Evolutionary conservation across 2,329 filamentous ascomycete genomes (phyloP), one percentile per base, ranked within the genome.

Genomic region (Colletotrichum magnum): DNA sequence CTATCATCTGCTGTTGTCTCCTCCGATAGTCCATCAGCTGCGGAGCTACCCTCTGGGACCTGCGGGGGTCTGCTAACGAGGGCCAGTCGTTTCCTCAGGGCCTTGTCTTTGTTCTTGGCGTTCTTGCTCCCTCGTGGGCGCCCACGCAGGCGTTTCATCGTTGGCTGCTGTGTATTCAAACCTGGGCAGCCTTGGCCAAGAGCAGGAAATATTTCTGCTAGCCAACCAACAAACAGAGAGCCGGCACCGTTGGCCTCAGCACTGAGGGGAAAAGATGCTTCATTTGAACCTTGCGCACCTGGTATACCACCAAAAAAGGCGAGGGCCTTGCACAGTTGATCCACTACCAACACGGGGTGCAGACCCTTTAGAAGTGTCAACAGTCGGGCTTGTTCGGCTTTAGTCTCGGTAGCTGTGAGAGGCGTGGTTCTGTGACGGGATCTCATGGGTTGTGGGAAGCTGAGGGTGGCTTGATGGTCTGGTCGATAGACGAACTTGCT

Each of bases 301-400:
- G 88, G 87, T 53, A 88, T 84, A 28, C 89, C 88, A 7, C 89
- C 89, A 77, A 91, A 91, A 72, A 89, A 90, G n/a, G 86, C 84
- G 62, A 91, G 75, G 2, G 87, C 89, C 72, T 86, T 90, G 74
- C 88, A 90, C 41, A 92, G 80, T 73, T 90, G 88, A 69, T 91
- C 88, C 21, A 90, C 88, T 0, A 91, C 87, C 3, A 83, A 80
- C 9, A 83, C 74, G 10, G 89, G 89, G 71, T 87, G 83, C 12
- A 91, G 78, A 50, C 83, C 86, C 56, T 86, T 84, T 21, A 92
- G 77, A 13, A 91, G 79, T 5, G 85, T 87, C 53, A 91, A 79
- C 2, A 91, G 79, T 36, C 89, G 85, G 68, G 87, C 86, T 74
- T 91, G 89, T 73, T 92, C 88, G 12, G 81, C 74, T 75, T 90